A percentile compares a stretch with the other conserved stretches of the same genome.
These are phyloP conservation scores for Ceratocystis harringtonii DNA, from an alignment of 2,329 filamentous ascomycete species.

Conservation along the genomic window DNA sequence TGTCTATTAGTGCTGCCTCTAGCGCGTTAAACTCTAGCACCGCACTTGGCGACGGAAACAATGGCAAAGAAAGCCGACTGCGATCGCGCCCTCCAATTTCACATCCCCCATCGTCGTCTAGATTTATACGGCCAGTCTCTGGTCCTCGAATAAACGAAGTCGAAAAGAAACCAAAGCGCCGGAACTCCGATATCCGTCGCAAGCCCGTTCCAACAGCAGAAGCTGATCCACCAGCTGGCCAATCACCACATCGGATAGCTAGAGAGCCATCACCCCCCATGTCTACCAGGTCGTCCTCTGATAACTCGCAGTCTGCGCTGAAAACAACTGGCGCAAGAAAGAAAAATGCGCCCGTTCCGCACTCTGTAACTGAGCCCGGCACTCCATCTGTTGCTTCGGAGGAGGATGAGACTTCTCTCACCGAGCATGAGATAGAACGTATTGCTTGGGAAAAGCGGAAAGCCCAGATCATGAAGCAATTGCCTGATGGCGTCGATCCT, in stretches of 20 bases:
- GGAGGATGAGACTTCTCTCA: conserved; percentile 4
- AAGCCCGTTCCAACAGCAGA: conserved; percentile 13
- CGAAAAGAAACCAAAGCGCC: conserved; percentile 7
- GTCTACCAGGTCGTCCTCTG: conserved; percentile 13
- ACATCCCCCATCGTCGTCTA: conserved; percentile 13
- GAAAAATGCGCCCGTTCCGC: neutral
- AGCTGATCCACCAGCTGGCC: neutral
- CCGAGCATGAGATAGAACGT: conserved; percentile 2
- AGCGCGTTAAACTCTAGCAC: conserved; percentile 32
- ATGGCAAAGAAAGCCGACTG: conserved; percentile 6
- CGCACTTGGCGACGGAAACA: conserved; percentile 10
- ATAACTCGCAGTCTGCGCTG: conserved; percentile 8
- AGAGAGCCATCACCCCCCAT: conserved; percentile 10
- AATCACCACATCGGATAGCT: neutral
- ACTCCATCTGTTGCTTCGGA: conserved; percentile 6
- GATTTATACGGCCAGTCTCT: conserved; percentile 11
- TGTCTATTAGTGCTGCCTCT: conserved; percentile 42
- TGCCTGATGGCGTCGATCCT: conserved; percentile 71
- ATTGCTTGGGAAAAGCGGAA: conserved; percentile 11
- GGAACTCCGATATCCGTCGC: conserved; percentile 9
- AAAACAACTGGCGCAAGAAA: neutral
- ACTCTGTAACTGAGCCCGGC: neutral
- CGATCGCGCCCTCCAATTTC: conserved; percentile 9
- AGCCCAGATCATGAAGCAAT: conserved; percentile 52
- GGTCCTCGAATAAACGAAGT: conserved; percentile 1